Evolutionary conservation across 345 rosid genomes (phyloP), one percentile per base, ranked within the genome.

Genomic region (Dipteronia dyeriana): DNA sequence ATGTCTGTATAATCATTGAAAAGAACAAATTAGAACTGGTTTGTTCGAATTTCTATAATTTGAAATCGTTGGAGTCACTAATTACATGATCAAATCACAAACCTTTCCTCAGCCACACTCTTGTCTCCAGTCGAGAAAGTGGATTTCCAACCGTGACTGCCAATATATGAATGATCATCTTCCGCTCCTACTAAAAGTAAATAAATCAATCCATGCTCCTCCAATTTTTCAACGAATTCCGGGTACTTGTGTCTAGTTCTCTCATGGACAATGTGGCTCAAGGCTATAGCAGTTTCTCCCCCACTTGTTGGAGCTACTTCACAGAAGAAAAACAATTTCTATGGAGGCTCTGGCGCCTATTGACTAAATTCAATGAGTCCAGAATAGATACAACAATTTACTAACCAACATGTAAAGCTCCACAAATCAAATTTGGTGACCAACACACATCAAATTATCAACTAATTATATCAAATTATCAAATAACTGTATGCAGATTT

Each of bases 241-340:
- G 96, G 91, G 82, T 91, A 75, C 54, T 70, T 87, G 3, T 85
- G 86, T 70, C 87, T 90, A 93, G 93, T 91, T 76, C 86, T 91
- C 75, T 90, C 90, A 20, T 91, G 91, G 9, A 95, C 86, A 47
- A 95, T 68, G 76, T 91, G 97, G 81, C 99, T 93, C n/a, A 93
- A 88, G 65, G 91, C 98, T 57, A 95, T 82, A 2, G 98, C 98
- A 38, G 99, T 95, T 78, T 95, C 98, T 71, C 99, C 98, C 23
- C 96, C 98, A 79, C 81, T 90, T 19, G 75, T 82, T 0, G 98
- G 96, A 79, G 93, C 98, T 22, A 91, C 81, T 83, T 95, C 99
- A 67, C 99, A 91, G 67, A 87, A 95, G 81, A 95, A 95, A 83
- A 95, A 95, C 85, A 93, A 72, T 49, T 93, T 95, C 10, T 97